phyloP scores from a whole-genome alignment of 2,329 filamentous ascomycete genomes.

The Alternaria metachromatica region DNA sequence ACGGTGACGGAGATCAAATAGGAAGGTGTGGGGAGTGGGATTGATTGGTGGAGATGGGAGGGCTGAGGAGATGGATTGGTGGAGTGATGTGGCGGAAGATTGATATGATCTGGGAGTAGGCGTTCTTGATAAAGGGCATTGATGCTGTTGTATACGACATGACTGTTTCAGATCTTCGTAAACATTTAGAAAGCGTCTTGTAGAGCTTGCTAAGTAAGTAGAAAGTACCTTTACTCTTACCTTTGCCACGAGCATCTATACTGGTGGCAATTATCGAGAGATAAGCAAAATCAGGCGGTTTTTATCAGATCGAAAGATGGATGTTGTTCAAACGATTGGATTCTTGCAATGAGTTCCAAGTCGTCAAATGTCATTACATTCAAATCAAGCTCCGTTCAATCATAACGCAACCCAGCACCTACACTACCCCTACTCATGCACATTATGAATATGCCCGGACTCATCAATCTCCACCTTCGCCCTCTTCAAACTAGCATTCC shows the following conservation, averaged over 20 bases:
- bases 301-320: background rate
- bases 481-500: slow-evolving; percentile 31
- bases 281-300: background rate
- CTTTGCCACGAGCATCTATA: background rate
- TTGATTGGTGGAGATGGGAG: background rate
- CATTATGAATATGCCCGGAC: slow-evolving; percentile 32
- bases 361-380: background rate
- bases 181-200: background rate
- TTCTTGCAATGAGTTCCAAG: background rate
- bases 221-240: background rate
- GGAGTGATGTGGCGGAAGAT: background rate
- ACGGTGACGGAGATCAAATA: background rate
- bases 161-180: background rate
- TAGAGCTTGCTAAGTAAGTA: background rate
- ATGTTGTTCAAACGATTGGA: background rate
- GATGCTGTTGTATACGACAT: background rate
- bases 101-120: background rate
- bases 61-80: background rate
- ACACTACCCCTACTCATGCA: slow-evolving; percentile 7
- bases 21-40: background rate
- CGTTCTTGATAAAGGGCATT: background rate
- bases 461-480: slow-evolving; percentile 35
- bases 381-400: background rate
- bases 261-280: background rate
- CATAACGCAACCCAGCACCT: background rate